Evolutionary conservation across 2,329 filamentous ascomycete species (phyloP).

Genomic region (Beauveria sp.): DNA sequence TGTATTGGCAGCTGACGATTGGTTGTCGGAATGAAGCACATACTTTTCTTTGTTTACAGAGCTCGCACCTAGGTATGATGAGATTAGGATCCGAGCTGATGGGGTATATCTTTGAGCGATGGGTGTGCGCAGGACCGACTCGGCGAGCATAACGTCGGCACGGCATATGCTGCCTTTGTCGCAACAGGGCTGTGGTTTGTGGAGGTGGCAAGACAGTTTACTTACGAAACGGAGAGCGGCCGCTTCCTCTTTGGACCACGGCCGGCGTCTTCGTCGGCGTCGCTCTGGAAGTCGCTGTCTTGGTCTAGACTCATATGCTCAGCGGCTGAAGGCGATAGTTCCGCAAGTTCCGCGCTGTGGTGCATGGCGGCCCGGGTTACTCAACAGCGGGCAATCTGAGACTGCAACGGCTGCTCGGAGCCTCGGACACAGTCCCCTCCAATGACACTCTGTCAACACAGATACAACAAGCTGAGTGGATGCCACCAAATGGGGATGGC

Average conservation of each 20-base stretch:
- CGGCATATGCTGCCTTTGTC: background rate
- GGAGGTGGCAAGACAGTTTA: conserved; percentile 12
- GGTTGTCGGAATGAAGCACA: background rate
- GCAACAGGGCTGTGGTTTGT: background rate
- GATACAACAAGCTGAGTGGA: background rate
- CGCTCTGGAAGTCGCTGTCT: conserved; percentile 46
- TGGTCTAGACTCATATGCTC: conserved; percentile 27
- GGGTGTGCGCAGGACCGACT: background rate
- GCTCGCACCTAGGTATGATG: conserved; percentile 52
- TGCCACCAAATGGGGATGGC: background rate
- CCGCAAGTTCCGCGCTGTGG: conserved; percentile 10
- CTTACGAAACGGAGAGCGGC: conserved; percentile 53
- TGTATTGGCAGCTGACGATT: conserved; percentile 12
- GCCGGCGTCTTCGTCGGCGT: conserved; percentile 36
- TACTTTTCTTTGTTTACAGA: conserved; percentile 77
- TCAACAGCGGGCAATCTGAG: background rate
- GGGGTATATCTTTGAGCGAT: background rate
- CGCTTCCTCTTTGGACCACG: conserved; percentile 51
- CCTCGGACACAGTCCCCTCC: background rate
- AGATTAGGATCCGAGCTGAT: conserved; percentile 28
- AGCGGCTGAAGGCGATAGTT: conserved; percentile 19
- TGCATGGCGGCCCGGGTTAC: conserved; percentile 2
- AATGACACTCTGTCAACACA: background rate
- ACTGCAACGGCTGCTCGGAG: background rate
- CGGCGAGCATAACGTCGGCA: background rate